Evolutionary conservation across 2,329 filamentous ascomycete genomes (phyloP).

Genomic region (Clonostachys rosea): DNA sequence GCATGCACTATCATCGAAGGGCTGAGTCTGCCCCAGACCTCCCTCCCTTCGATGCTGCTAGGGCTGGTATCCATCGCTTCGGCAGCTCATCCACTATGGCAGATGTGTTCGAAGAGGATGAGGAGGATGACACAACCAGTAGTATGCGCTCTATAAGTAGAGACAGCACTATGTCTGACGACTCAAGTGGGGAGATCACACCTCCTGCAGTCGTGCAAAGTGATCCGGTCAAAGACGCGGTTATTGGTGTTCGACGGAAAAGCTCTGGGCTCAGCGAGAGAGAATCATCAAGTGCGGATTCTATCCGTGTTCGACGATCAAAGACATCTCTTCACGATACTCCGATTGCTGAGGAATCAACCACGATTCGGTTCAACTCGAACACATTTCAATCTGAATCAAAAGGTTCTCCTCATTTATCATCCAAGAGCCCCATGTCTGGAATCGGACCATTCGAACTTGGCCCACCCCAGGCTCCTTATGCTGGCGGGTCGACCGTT

Average conservation of each 20-base stretch:
- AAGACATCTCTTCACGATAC: conserved; percentile 46
- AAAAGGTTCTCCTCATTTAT: background rate
- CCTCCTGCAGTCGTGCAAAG: conserved; percentile 17
- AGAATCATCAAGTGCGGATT: conserved; percentile 15
- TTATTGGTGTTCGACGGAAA: conserved; percentile 30
- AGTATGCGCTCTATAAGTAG: conserved; percentile 27
- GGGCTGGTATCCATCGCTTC: conserved; percentile 55
- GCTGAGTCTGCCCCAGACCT: conserved; percentile 79
- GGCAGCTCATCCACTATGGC: conserved; percentile 72
- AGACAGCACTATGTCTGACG: conserved; percentile 25
- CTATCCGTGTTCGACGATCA: conserved; percentile 42
- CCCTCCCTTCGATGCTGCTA: conserved; percentile 63
- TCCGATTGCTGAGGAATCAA: conserved; percentile 41
- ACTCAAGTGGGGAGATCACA: conserved; percentile 35
- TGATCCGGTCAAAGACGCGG: conserved; percentile 10
- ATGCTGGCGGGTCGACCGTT: conserved; percentile 40
- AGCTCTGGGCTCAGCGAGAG: conserved; percentile 38
- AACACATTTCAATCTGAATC: conserved; percentile 18
- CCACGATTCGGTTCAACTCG: conserved; percentile 29
- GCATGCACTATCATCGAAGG: conserved; percentile 72
- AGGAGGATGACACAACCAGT: conserved; percentile 38
- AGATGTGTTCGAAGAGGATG: conserved; percentile 83
- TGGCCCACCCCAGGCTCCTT: conserved; percentile 16
- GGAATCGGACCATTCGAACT: conserved; percentile 33
- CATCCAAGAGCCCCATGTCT: conserved; percentile 32